Evolutionary conservation across 2,329 filamentous ascomycete species (phyloP), one percentile per base, ranked within the genome.

Genomic region (Fusarium pseudoanthophilum): DNA sequence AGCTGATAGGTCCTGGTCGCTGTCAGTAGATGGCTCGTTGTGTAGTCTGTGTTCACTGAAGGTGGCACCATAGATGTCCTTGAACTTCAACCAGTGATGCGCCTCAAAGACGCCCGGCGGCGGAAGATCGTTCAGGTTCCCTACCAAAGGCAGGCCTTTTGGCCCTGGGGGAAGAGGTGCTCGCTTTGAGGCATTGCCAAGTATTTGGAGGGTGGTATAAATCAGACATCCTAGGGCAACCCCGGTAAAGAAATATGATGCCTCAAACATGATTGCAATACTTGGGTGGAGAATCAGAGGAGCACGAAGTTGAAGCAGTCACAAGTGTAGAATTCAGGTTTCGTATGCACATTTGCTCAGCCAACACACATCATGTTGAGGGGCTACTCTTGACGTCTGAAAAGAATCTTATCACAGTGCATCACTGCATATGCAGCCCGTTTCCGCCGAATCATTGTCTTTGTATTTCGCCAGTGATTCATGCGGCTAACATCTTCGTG

Each of bases 31-130:
- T 32, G 46, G 4, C 5, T 10, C 7, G 1, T 7, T 7, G 5
- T 10, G 15, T 10, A n/a, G 4, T 32, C 28, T n/a, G 3, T 9
- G 13, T 49, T 0, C 2, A 18, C 15, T 32, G 5, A 3, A 13
- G 7, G 7, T 10, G 15, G 11, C 13, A 67, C 73, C 73, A 36
- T 76, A 74, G 1, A 66, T 21, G 2, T 67, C 56, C n/a, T 73
- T 76, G 20, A 73, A 59, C n/a, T 68, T 73, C 4, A 76, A 14
- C 74, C 73, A 75, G 53, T 75, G 74, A 16, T 64, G 64, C 4
- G 71, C 65, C 14, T 74, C 74, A 10, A 72, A 34, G 0, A 48
- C 48, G 1, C 62, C 69, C 0, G 59, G 59, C 30, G 61, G 30
- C 7, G 74, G 74, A 16, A 76, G 34, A 8, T 76, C 65, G 21